Evolutionary conservation across 1,284 basidiomycete species (phyloP), one percentile per base, ranked within the genome.

Genomic region (Flammula alnicola): DNA sequence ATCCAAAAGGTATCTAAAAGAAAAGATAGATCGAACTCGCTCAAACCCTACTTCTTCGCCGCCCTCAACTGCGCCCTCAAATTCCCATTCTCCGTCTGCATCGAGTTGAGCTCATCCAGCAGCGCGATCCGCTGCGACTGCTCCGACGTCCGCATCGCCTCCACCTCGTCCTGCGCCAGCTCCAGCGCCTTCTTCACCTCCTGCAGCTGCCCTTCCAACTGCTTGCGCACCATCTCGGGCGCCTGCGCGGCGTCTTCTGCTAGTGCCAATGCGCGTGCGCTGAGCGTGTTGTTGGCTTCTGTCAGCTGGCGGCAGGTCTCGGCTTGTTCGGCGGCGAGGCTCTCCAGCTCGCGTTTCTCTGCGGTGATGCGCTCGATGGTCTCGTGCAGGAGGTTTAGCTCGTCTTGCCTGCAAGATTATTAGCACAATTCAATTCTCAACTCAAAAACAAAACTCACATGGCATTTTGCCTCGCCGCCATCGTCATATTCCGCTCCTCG

Each of bases 221-320:
- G 42, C 26, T 53, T 54, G n/a, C 55, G 49, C 49, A 72, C 67
- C 1, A 76, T 73, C 22, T 68, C 62, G 3, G 69, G 67, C 37
- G 87, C 70, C 46, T 84, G 69, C n/a, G 63, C 65, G 1, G 82
- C 88, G 57, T 93, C 90, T 58, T 87, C 84, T 1, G 91, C 91
- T 17, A 95, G 79, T 5, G 80, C 71, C 4, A 93, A 73, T 5
- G 86, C 80, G 40, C 80, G 78, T 5, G 90, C 83, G 42, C 86
- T 91, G 29, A 95, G 78, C 2, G 76, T 70, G 51, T 86, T 81
- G 68, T 95, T 95, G 9, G 84, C 86, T 41, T 91, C 86, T 0
- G 80, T 79, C 26, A 95, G 80, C 57, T 91, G 81, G 37, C 73
- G 72, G 55, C 82, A 81, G 0, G 81, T 84, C 62, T 89, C 86